Conservation (phyloP, 2,329 filamentous ascomycete species). For the Ilyonectria robusta region DNA sequence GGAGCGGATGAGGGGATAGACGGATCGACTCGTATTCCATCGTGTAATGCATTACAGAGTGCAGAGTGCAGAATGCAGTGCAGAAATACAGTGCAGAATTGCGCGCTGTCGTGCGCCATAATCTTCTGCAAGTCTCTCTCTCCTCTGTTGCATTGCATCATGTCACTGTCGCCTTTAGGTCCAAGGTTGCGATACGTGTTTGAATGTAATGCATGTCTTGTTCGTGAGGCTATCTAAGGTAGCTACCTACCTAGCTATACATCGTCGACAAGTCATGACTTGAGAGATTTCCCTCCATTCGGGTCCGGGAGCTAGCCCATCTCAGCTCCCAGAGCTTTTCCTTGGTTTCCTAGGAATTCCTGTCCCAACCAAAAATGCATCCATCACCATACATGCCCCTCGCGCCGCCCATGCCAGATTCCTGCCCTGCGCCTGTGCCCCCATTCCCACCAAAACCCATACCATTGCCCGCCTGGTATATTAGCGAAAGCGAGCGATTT, state of each 20-base stretch:
- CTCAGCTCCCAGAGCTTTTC: conserved; percentile 49
- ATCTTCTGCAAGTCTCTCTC: background rate
- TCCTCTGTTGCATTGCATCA: background rate
- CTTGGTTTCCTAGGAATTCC: conserved; percentile 24
- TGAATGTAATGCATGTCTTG: conserved; percentile 2
- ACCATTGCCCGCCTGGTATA: conserved; percentile 49
- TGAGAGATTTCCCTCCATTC: conserved; percentile 20
- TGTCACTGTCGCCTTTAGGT: background rate
- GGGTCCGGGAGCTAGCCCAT: conserved; percentile 48
- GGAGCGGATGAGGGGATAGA: background rate
- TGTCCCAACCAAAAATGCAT: conserved; percentile 18
- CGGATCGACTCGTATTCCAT: conserved; percentile 1
- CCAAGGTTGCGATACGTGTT: background rate
- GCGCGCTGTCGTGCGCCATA: background rate
- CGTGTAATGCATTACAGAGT: conserved; percentile 4
- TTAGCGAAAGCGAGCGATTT: conserved; percentile 42
- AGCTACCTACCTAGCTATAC: conserved; percentile 16
- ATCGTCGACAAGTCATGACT: conserved; percentile 12
- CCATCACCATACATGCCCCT: conserved; percentile 27
- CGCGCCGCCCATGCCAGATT: conserved; percentile 38
- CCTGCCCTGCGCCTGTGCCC: conserved; percentile 38
- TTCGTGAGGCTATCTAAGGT: conserved; percentile 14
- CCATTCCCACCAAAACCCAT: conserved; percentile 26
- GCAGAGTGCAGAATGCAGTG: background rate
- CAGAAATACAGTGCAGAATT: background rate